Percentiles rank a stretch among this genome's conserved stretches.
Conservation (phyloP, 1,284 basidiomycete genomes). For the Sanguinoderma infundibulare region DNA sequence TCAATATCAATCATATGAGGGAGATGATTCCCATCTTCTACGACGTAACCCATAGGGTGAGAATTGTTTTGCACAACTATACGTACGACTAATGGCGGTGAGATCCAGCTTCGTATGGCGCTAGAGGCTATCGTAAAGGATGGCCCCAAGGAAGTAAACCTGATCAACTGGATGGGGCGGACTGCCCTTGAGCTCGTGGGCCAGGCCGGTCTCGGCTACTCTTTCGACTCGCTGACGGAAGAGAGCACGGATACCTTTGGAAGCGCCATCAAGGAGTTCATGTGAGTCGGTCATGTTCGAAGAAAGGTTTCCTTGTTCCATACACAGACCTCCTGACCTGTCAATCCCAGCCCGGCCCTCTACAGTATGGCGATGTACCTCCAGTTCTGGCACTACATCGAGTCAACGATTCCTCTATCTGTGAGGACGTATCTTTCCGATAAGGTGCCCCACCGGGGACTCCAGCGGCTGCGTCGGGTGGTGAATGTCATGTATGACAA, state of each 20-base stretch:
- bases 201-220: conserved; percentile 26
- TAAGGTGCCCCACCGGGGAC: conserved; percentile 8
- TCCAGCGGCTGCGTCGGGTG: conserved; percentile 16
- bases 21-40: conserved; percentile 18
- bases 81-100: no score
- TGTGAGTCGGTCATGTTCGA: background rate
- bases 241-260: conserved; percentile 10
- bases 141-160: conserved; percentile 17
- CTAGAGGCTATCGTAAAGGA: conserved; percentile 1
- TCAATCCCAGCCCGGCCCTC: background rate
- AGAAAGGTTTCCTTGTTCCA: background rate
- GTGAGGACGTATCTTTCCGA: conserved; percentile 4
- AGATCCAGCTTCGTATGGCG: conserved; percentile 17
- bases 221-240: conserved; percentile 24
- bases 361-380: conserved; percentile 11
- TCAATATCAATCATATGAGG: conserved; percentile 16
- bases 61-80: no score
- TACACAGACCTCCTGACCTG: background rate
- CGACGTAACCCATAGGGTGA: conserved; percentile 7
- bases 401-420: conserved; percentile 5
- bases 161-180: conserved; percentile 26
- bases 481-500: conserved; percentile 19
- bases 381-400: conserved; percentile 14
- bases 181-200: conserved; percentile 27
- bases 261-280: conserved; percentile 12